A percentile compares a stretch with the other conserved stretches of the same genome.
These are phyloP conservation scores for Globisporangium perplexum DNA, from an alignment of 352 stramenopile species.

Conservation along the genomic window DNA sequence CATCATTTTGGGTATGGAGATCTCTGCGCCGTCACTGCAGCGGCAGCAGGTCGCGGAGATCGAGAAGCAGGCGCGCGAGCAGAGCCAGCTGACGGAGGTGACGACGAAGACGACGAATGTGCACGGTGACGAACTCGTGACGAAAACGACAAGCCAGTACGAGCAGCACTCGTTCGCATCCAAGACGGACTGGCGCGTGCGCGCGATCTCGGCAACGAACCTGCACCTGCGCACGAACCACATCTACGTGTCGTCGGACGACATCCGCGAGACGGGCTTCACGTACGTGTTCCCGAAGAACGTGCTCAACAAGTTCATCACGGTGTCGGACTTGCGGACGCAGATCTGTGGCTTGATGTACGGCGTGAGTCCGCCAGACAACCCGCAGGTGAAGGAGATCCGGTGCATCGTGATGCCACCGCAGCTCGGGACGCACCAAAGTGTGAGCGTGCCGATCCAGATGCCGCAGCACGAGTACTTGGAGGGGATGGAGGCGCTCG, in stretches of 20 bases:
- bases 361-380: constrained; percentile 97
- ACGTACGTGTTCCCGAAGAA: constrained; percentile 99
- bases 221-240: constrained; percentile 98
- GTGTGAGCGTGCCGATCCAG: constrained; percentile 95
- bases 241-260: constrained; percentile 99
- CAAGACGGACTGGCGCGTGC: constrained; percentile 99
- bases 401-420: constrained; percentile 98
- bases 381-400: constrained; percentile 99
- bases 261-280: constrained; percentile 96
- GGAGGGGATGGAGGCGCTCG: constrained; percentile 97
- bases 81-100: constrained; percentile 97
- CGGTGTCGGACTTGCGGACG: constrained; percentile 95
- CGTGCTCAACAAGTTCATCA: constrained; percentile 99
- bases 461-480: constrained; percentile 97
- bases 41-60: constrained; percentile 99
- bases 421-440: constrained; percentile 98
- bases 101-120: constrained; percentile 99
- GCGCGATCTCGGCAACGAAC: constrained; percentile 98
- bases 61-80: constrained; percentile 97
- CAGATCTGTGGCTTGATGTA: constrained; percentile 99
- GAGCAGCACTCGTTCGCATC: constrained; percentile 99
- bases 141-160: constrained; percentile 99
- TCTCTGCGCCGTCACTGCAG: constrained; percentile 98
- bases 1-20: constrained; percentile 99
- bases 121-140: constrained; percentile 99